These are phyloP conservation scores for Chlorella sp. DNA, from an alignment of 139 green algal genomes.

Conservation along the genomic window DNA sequence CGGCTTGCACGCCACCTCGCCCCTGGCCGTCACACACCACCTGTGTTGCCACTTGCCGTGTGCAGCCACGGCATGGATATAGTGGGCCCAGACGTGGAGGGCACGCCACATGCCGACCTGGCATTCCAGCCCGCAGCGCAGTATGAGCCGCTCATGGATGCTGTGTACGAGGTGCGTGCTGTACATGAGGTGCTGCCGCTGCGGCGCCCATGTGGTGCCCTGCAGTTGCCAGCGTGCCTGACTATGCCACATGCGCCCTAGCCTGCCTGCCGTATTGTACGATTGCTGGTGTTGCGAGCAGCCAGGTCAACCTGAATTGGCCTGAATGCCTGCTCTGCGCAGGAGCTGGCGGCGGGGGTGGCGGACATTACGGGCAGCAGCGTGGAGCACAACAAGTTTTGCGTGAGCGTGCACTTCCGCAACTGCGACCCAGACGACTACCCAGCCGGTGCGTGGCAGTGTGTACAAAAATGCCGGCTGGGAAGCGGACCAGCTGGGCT, in stretches of 20 bases:
- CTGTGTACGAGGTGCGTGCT: conserved; percentile 63
- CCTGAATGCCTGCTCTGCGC: too few species aligned
- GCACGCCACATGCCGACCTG: conserved; percentile 7
- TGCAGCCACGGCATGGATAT: conserved; percentile 97
- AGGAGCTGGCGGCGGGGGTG: conserved; percentile 12
- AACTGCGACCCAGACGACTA: conserved; percentile 76
- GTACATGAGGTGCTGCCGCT: neutral
- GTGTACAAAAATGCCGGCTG: too few species aligned
- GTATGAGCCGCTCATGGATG: conserved; percentile 87
- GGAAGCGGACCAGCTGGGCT: too few species aligned
- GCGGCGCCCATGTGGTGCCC: too few species aligned
- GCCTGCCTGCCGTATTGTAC: too few species aligned
- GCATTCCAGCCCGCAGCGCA: conserved; percentile 85
- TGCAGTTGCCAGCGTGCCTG: too few species aligned
- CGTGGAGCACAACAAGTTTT: conserved; percentile 99
- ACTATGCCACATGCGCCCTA: too few species aligned
- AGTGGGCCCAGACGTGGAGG: conserved; percentile 63
- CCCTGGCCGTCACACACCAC: too few species aligned
- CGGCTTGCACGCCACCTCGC: too few species aligned
- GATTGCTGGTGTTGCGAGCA: too few species aligned
- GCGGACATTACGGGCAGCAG: conserved; percentile 72
- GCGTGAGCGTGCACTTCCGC: conserved; percentile 93
- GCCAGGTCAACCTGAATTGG: too few species aligned
- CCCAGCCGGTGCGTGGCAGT: conserved; percentile 28
- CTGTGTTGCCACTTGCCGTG: too few species aligned